These are phyloP conservation scores for Urtica urens DNA, from an alignment of 306 rosid genomes.

Conservation along the genomic window DNA sequence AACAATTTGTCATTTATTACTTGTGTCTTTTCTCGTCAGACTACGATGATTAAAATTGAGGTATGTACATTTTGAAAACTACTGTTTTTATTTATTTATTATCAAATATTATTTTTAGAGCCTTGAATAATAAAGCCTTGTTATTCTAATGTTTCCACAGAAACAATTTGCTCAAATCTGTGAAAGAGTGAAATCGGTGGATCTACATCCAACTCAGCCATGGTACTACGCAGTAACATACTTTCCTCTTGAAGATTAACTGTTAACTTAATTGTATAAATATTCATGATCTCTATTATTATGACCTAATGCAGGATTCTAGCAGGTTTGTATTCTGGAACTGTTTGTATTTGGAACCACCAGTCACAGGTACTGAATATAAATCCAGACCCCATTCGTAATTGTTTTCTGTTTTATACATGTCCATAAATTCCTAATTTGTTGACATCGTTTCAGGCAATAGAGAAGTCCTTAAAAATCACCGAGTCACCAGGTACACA, in stretches of 20 bases:
- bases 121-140: no score
- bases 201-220: slow-evolving; percentile 71
- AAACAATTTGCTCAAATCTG: slow-evolving; percentile 49
- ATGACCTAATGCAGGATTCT: slow-evolving; percentile 43
- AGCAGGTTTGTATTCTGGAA: slow-evolving; percentile 51
- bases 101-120: not conserved
- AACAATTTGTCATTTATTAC: slow-evolving; percentile 14
- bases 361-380: slow-evolving; percentile 35
- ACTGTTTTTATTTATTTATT: not conserved
- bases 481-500: slow-evolving; percentile 45
- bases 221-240: slow-evolving; percentile 43
- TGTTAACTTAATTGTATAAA: not conserved
- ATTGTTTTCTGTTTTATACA: not conserved
- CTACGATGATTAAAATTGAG: slow-evolving; percentile 36
- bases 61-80: slow-evolving; percentile 22
- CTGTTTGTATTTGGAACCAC: slow-evolving; percentile 47
- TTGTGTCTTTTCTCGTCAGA: slow-evolving; percentile 15
- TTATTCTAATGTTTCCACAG: no score
- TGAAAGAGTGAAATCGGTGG: slow-evolving; percentile 66
- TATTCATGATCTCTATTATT: not conserved
- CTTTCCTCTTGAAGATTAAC: not conserved
- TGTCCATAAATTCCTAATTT: no score
- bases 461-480: slow-evolving; percentile 41
- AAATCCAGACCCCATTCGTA: not conserved
- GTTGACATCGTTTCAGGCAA: slow-evolving; percentile 22